Evolutionary conservation across 192 early-diverging fungal genomes (phyloP).

Genomic region (Geosiphon pyriformis): DNA sequence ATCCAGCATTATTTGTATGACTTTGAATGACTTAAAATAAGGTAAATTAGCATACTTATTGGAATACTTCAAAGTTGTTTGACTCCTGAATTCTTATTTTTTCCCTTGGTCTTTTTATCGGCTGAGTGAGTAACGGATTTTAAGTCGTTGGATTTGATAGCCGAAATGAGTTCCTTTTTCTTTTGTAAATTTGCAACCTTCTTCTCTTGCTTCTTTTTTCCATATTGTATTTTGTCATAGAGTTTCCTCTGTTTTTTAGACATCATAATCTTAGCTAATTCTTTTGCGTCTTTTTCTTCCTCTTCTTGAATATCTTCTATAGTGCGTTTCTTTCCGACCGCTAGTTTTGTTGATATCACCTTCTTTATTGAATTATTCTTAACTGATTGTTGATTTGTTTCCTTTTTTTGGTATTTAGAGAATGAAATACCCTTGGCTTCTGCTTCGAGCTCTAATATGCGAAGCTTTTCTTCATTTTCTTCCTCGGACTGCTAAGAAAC

Average conservation of each 20-base stretch:
- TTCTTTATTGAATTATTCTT: slow-evolving; percentile 18
- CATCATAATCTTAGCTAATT: slow-evolving; percentile 85
- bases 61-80: no score
- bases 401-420: slow-evolving; percentile 54
- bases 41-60: no score
- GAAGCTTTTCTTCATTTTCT: slow-evolving; percentile 38
- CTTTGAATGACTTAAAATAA: slow-evolving; percentile 43
- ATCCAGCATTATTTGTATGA: slow-evolving; percentile 78
- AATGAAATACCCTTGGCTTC: slow-evolving; percentile 65
- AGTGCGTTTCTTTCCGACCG: slow-evolving; percentile 47
- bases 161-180: slow-evolving; percentile 37
- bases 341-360: slow-evolving; percentile 9
- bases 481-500: slow-evolving; percentile 8
- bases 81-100: no score
- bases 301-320: slow-evolving; percentile 46
- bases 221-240: slow-evolving; percentile 72
- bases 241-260: slow-evolving; percentile 73
- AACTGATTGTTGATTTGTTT: slow-evolving; percentile 36
- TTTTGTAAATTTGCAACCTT: slow-evolving; percentile 47
- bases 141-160: not conserved
- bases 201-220: slow-evolving; percentile 63
- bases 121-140: no score
- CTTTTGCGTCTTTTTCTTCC: slow-evolving; percentile 61
- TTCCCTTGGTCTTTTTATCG: no score
- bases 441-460: slow-evolving; percentile 61